These are phyloP conservation scores for Senna tora DNA, from an alignment of 306 rosid genomes.

Conservation along the genomic window DNA sequence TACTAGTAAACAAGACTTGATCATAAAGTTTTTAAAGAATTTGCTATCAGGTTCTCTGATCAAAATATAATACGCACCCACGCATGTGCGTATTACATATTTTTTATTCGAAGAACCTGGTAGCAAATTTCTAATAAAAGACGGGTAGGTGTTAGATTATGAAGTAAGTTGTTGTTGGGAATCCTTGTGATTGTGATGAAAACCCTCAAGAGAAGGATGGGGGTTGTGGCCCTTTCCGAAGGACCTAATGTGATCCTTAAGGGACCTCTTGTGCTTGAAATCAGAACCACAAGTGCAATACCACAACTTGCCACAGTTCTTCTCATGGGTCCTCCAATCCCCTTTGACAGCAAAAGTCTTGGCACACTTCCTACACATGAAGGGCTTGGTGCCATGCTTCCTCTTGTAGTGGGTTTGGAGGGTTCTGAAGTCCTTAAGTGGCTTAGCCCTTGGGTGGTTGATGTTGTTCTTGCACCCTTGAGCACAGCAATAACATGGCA, in stretches of 20 bases:
- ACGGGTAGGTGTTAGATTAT: slow-evolving; percentile 33
- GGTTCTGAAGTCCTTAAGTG: slow-evolving; percentile 90
- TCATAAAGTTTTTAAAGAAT: not conserved
- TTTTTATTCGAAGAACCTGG: not conserved
- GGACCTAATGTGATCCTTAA: slow-evolving; percentile 83
- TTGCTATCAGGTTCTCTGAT: not conserved
- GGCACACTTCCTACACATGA: slow-evolving; percentile 82
- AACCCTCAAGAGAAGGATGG: slow-evolving; percentile 51
- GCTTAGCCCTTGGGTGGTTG: slow-evolving; percentile 89
- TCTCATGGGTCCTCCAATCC: slow-evolving; percentile 97
- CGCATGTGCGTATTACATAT: too few species aligned
- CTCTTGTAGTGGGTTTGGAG: slow-evolving; percentile 97
- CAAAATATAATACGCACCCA: not conserved
- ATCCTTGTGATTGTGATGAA: slow-evolving; percentile 68
- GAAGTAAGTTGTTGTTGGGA: slow-evolving; percentile 60
- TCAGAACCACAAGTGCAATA: slow-evolving; percentile 96
- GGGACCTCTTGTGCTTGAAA: slow-evolving; percentile 91
- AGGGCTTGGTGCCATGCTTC: slow-evolving; percentile 88
- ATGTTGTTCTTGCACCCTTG: slow-evolving; percentile 97
- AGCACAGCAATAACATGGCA: slow-evolving; percentile 93
- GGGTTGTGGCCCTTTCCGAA: slow-evolving; percentile 83
- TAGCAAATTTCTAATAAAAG: not conserved
- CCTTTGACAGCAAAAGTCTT: slow-evolving; percentile 91
- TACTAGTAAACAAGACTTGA: too few species aligned
- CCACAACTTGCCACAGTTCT: slow-evolving; percentile 96